Evolutionary conservation across 2,329 filamentous ascomycete species (phyloP), one percentile per base, ranked within the genome.

Genomic region (Cryphonectria parasitica): DNA sequence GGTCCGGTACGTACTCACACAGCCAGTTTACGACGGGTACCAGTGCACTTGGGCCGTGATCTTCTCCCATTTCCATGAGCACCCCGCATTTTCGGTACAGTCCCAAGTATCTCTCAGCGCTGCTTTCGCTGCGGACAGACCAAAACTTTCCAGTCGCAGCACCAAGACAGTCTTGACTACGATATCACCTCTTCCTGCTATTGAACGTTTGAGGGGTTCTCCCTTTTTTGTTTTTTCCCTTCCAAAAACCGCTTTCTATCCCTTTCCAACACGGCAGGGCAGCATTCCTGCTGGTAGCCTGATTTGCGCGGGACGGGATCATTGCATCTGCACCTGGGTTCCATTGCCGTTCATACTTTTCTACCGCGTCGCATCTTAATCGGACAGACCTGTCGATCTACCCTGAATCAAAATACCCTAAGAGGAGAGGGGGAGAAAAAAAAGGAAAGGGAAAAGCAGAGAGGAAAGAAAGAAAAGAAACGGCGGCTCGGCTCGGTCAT

Each of bases 401-500:
- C 39, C 41, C 36, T 19, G n/a, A 3, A 49, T 49, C 6, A n/a
- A 49, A 45, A 5, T 7, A 45, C 41, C 41, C 13, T 19, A 6
- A n/a, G 7, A 49, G 6, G 19, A 19, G 19, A 45, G 22, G 8
- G 17, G 22, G 36, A 49, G 19, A 19, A 19, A 49, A 22, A 49
- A 8, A 19, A 49, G 7, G 36, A 22, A 22, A 49, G 22, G 43
- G 19, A 22, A n/a, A n/a, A n/a, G n/a, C n/a, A n/a, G n/a, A n/a
- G n/a, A 49, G 19, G 19, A 22, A 22, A 36, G 43, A 41, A 25
- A 25, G 43, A 56, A 19, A 19, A 5, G 41, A 43, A 58, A 22
- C 17, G 64, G 49, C 64, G 64, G 64, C 64, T 66, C 52, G 64
- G 52, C 64, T 58, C 64, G 64, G 22, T 4, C 34, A 28, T 58